Evolutionary conservation across 306 rosid genomes (phyloP).

Genomic region (Cicer cuneatum): DNA sequence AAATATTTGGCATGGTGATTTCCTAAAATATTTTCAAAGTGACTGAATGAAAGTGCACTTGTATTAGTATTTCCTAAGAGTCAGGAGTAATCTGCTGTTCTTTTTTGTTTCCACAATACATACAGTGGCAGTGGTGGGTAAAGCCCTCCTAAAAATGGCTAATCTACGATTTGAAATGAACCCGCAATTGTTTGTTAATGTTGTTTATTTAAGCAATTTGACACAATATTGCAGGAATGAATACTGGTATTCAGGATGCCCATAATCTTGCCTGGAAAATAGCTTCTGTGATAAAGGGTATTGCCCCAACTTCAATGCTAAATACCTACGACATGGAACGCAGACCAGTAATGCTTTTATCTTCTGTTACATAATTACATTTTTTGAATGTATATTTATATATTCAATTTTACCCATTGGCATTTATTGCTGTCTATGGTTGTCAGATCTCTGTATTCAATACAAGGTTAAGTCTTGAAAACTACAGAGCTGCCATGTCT

Average conservation of each 20-base stretch:
- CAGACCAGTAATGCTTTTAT: constrained; percentile 70
- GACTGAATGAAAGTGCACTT: constrained; percentile 12
- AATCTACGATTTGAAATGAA: not conserved
- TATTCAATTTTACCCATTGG: constrained; percentile 38
- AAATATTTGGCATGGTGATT: not conserved
- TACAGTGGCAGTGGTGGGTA: not conserved
- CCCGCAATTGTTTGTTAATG: not conserved
- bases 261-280: constrained; percentile 99
- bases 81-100: not conserved
- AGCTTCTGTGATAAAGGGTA: constrained; percentile 79
- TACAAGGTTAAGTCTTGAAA: constrained; percentile 77
- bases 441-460: constrained; percentile 81
- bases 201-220: constrained; percentile 31
- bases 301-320: constrained; percentile 73
- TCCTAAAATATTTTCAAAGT: constrained; percentile 21
- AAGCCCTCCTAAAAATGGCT: constrained; percentile 4
- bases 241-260: constrained; percentile 96
- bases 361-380: constrained; percentile 38
- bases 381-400: not conserved
- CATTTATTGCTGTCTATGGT: constrained; percentile 27
- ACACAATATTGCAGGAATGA: constrained; percentile 79
- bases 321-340: constrained; percentile 84
- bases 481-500: constrained; percentile 93
- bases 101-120: not conserved
- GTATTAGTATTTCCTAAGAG: not conserved